Conservation (phyloP, 2,329 filamentous ascomycete genomes). For the Lachnellula subtilissima region DNA sequence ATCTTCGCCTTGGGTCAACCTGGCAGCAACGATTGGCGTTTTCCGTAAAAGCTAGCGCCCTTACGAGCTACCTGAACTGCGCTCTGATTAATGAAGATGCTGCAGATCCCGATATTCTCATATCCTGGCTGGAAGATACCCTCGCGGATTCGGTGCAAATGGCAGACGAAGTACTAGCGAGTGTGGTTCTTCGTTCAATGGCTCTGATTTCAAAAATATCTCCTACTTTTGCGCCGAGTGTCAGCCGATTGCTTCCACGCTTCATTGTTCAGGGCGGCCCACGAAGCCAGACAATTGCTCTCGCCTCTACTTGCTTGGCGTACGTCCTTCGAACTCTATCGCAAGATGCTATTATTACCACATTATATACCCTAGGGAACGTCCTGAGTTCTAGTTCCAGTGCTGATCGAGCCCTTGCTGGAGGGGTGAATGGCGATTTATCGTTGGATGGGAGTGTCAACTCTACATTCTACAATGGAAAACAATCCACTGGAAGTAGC, state of each 20-base stretch:
- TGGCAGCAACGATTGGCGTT: slow-evolving; percentile 85
- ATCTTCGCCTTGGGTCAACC: slow-evolving; percentile 76
- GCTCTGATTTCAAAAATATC: slow-evolving; percentile 75
- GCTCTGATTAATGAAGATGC: slow-evolving; percentile 74
- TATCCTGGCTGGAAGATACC: slow-evolving; percentile 81
- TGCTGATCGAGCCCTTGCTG: slow-evolving; percentile 39
- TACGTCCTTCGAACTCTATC: slow-evolving; percentile 77
- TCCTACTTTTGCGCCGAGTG: slow-evolving; percentile 64
- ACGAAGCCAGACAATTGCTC: slow-evolving; percentile 60
- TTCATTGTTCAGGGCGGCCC: slow-evolving; percentile 84
- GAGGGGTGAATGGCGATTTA: slow-evolving; percentile 46
- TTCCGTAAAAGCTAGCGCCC: slow-evolving; percentile 74
- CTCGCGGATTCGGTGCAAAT: slow-evolving; percentile 77
- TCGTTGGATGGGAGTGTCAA: slow-evolving; percentile 43
- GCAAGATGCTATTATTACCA: slow-evolving; percentile 90
- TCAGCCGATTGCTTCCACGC: slow-evolving; percentile 75
- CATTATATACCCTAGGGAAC: slow-evolving; percentile 93
- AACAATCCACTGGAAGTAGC: slow-evolving; percentile 64
- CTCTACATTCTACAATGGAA: slow-evolving; percentile 46
- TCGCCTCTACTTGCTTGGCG: slow-evolving; percentile 82
- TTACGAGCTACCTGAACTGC: slow-evolving; percentile 84
- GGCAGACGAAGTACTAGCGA: slow-evolving; percentile 71
- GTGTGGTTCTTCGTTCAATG: slow-evolving; percentile 74
- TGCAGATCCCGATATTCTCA: slow-evolving; percentile 72
- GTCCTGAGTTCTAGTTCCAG: slow-evolving; percentile 71